These are phyloP conservation scores for Candida oleophila DNA, from an alignment of 805 yeast genomes.

Conservation along the genomic window DNA sequence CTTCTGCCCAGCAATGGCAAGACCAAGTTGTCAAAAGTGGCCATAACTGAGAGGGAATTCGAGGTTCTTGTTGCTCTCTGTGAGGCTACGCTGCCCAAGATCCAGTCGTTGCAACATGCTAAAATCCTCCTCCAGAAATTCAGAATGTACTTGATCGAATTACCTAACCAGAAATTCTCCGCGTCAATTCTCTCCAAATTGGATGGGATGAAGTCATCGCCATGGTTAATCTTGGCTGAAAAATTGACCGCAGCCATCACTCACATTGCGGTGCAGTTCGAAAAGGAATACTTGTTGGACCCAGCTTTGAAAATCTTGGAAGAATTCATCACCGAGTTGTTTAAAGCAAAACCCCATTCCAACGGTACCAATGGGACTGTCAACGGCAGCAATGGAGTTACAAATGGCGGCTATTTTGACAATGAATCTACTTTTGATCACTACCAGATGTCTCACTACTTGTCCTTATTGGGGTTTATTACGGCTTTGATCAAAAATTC, in stretches of 20 bases:
- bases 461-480: constrained; percentile 34
- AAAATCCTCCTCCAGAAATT: constrained; percentile 43
- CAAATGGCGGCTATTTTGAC: neutral
- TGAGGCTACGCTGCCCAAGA: constrained; percentile 30
- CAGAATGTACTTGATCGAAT: constrained; percentile 45
- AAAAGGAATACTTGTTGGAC: neutral
- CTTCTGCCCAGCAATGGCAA: neutral
- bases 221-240: constrained; percentile 36
- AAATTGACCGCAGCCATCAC: constrained; percentile 33
- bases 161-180: constrained; percentile 45
- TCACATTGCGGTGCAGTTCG: constrained; percentile 21
- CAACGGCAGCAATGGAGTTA: neutral
- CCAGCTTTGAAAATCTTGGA: neutral
- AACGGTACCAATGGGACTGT: neutral
- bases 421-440: constrained; percentile 14
- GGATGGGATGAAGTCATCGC: constrained; percentile 18
- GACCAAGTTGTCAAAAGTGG: constrained; percentile 27
- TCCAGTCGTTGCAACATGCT: constrained; percentile 36
- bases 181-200: constrained; percentile 23
- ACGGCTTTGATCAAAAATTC: constrained; percentile 29
- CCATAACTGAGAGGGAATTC: constrained; percentile 50
- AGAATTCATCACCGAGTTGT: neutral
- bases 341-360: neutral
- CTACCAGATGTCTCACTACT: constrained; percentile 26
- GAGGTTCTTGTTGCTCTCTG: constrained; percentile 61